Percentiles rank a stretch among this genome's conserved stretches.
Evolutionary conservation across 2,329 filamentous ascomycete species (phyloP).

Genomic region (Delphinella strobiligena): DNA sequence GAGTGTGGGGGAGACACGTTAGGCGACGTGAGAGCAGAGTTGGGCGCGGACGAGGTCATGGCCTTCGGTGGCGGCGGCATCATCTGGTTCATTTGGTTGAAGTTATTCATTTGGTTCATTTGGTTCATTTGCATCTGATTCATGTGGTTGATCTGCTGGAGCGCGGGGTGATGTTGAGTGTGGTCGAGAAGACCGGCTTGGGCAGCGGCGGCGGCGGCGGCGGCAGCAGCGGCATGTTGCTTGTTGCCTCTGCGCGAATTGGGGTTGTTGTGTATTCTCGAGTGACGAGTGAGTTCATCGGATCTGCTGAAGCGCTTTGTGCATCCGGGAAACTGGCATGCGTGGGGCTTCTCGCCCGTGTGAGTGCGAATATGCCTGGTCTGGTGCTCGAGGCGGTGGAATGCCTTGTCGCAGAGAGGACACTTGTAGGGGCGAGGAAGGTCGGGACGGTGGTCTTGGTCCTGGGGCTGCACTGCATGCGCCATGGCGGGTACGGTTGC

Average conservation of each 20-base stretch:
- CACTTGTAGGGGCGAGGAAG: conserved; percentile 96
- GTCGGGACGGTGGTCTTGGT: conserved; percentile 60
- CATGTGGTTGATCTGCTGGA: conserved; percentile 53
- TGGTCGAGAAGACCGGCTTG: conserved; percentile 37
- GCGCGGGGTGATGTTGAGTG: conserved; percentile 25
- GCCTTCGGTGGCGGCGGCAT: conserved; percentile 68
- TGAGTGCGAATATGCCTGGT: conserved; percentile 87
- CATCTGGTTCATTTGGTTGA: conserved; percentile 36
- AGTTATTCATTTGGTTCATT: conserved; percentile 48
- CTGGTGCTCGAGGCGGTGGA: conserved; percentile 95
- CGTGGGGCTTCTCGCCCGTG: conserved; percentile 95
- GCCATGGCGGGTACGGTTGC: conserved; percentile 32
- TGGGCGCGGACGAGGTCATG: conserved; percentile 77
- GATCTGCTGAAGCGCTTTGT: conserved; percentile 95
- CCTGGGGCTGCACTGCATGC: conserved; percentile 53
- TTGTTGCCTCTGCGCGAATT: conserved; percentile 93
- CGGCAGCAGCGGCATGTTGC: conserved; percentile 50
- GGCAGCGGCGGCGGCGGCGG: conserved; percentile 42
- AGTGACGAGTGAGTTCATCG: conserved; percentile 92
- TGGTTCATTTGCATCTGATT: conserved; percentile 60
- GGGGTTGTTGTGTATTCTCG: conserved; percentile 96
- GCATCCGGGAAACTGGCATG: conserved; percentile 89
- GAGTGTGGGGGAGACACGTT: conserved; percentile 93
- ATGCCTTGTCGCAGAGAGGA: conserved; percentile 94
- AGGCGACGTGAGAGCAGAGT: conserved; percentile 77